phyloP scores from a whole-genome alignment of 306 rosid genomes.

The Potentilla sterilis region DNA sequence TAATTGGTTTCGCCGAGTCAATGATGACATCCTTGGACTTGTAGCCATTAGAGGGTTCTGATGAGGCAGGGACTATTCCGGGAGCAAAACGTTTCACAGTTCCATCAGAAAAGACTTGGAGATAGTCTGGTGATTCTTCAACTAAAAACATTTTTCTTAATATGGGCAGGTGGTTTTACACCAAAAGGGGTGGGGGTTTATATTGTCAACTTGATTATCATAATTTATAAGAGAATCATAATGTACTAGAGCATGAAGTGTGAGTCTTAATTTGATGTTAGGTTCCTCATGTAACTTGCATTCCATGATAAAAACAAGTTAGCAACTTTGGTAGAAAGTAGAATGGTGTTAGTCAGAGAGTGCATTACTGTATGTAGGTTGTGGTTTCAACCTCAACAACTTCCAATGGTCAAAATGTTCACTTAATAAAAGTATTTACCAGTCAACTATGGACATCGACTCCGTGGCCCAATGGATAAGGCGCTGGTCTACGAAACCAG shows the following conservation, averaged over 20 bases:
- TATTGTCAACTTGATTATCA: neutral
- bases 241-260: neutral
- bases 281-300: constrained; percentile 48
- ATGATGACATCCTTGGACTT: constrained; percentile 62
- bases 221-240: neutral
- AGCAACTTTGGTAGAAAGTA: neutral
- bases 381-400: neutral
- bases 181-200: neutral
- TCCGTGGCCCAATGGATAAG: constrained; percentile 94
- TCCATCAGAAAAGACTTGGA: constrained; percentile 64
- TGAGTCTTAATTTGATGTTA: constrained; percentile 13
- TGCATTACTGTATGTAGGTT: neutral
- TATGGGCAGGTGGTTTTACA: neutral
- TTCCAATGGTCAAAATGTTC: neutral
- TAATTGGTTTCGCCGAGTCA: constrained; percentile 49
- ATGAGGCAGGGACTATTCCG: constrained; percentile 34
- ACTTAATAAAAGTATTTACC: neutral
- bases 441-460: neutral
- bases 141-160: constrained; percentile 47
- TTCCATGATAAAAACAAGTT: neutral
- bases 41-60: constrained; percentile 35
- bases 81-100: constrained; percentile 65
- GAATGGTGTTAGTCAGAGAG: neutral
- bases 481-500: constrained; percentile 99
- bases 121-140: constrained; percentile 60